A percentile compares a stretch with the other conserved stretches of the same genome.
Evolutionary conservation across 179 eudicot genomes (phyloP).

Genomic region (Beta corolliflora): DNA sequence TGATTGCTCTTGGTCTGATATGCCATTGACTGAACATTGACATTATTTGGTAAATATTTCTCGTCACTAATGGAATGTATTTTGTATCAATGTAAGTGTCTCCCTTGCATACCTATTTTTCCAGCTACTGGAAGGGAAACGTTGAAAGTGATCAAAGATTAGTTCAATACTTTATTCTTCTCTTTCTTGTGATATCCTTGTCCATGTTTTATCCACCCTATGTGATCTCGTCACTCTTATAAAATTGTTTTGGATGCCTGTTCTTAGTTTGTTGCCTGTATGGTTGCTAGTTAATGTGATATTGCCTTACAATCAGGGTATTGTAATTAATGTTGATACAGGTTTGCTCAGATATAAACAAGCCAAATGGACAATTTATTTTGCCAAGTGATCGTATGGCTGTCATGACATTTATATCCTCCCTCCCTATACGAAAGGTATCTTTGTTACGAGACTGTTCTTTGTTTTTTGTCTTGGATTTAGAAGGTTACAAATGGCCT

Average conservation of each 20-base stretch:
- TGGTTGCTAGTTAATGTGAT: background rate
- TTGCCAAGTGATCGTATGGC: slow-evolving; percentile 82
- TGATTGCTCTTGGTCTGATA: background rate
- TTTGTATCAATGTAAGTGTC: too few relatives aligned
- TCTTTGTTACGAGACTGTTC: slow-evolving; percentile 9
- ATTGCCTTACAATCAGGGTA: background rate
- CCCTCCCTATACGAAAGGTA: slow-evolving; percentile 97
- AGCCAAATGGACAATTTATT: slow-evolving; percentile 94
- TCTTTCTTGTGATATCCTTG: background rate
- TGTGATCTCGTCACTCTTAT: background rate
- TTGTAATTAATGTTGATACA: slow-evolving; percentile 24
- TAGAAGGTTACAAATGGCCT: background rate
- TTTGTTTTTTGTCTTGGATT: background rate
- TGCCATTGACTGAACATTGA: background rate
- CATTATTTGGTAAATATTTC: background rate
- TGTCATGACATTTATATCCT: slow-evolving; percentile 86
- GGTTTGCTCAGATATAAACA: slow-evolving; percentile 97
- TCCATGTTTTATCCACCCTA: background rate
- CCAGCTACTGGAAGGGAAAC: too few relatives aligned
- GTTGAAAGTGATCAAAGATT: too few relatives aligned
- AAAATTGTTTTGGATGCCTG: slow-evolving; percentile 5
- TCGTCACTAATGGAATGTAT: too few relatives aligned
- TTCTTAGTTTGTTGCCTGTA: background rate
- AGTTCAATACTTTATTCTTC: too few relatives aligned
- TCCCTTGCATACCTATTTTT: too few relatives aligned